Conservation (phyloP, 1,284 basidiomycete genomes). For the Marasmius sp. region DNA sequence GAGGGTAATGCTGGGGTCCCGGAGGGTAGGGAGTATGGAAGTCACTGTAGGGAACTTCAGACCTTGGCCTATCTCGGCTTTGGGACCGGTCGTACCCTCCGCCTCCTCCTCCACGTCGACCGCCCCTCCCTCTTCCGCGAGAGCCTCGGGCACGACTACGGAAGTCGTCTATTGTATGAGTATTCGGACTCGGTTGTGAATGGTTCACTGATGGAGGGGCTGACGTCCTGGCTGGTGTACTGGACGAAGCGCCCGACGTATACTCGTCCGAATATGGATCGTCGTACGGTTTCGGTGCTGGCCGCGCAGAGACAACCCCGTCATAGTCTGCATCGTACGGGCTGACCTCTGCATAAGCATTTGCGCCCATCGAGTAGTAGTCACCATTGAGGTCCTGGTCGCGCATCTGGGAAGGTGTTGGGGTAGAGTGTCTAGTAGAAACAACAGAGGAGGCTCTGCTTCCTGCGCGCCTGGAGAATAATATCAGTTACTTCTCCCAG, state of each 20-base stretch:
- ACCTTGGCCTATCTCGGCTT: neutral
- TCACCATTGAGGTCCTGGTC: constrained; percentile 53
- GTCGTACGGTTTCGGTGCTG: constrained; percentile 68
- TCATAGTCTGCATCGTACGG: constrained; percentile 65
- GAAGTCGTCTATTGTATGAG: too few relatives aligned
- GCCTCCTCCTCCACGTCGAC: constrained; percentile 25
- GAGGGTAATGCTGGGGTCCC: neutral
- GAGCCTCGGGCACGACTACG: neutral
- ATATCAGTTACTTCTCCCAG: neutral
- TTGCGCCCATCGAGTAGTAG: constrained; percentile 41
- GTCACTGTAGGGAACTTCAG: neutral
- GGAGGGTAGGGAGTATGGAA: neutral
- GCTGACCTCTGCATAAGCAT: constrained; percentile 62
- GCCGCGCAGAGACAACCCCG: constrained; percentile 51
- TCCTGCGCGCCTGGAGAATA: constrained; percentile 46
- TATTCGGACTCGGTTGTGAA: neutral
- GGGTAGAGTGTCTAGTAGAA: constrained; percentile 54
- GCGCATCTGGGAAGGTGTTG: constrained; percentile 50
- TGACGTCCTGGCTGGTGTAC: neutral
- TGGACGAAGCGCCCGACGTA: constrained; percentile 8
- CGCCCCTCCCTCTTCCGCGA: constrained; percentile 1
- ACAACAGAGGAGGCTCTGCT: constrained; percentile 48
- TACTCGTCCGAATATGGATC: constrained; percentile 70
- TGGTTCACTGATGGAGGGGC: neutral
- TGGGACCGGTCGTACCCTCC: constrained; percentile 12